phyloP scores from a whole-genome alignment of 306 rosid species.

The Crotalaria pallida region DNA sequence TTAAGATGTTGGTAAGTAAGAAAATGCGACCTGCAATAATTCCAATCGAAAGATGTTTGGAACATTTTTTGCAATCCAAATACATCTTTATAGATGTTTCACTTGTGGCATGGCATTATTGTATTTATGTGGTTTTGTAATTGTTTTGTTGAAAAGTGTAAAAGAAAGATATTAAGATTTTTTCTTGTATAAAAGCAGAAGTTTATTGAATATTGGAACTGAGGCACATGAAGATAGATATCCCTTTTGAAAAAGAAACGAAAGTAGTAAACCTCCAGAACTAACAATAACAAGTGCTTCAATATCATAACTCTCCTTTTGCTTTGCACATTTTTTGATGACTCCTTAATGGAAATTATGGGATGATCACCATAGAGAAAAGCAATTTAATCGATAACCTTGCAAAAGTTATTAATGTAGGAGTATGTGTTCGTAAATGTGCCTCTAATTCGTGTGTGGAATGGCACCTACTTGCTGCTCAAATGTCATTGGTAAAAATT shows the following conservation, averaged over 20 bases:
- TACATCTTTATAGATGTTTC: background rate
- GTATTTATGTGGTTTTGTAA: background rate
- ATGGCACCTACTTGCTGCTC: background rate
- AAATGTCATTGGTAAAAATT: background rate
- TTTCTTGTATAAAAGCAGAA: background rate
- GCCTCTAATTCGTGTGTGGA: background rate
- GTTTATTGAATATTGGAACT: background rate
- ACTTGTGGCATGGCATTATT: background rate
- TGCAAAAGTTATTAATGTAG: background rate
- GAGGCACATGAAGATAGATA: background rate
- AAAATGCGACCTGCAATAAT: too few species aligned
- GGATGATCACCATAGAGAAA: background rate
- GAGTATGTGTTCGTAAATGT: background rate
- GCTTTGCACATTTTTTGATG: background rate
- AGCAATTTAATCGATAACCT: background rate
- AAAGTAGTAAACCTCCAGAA: background rate
- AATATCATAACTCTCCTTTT: background rate
- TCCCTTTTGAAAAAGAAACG: background rate
- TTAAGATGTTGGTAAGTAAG: too few species aligned
- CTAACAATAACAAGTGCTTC: background rate
- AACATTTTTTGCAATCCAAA: too few species aligned
- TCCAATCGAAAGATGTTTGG: too few species aligned
- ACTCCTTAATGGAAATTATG: background rate
- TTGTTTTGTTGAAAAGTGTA: background rate
- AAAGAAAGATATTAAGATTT: background rate